phyloP scores from a whole-genome alignment of 495 filamentous ascomycete genomes.

The Annulohypoxylon stygium region DNA sequence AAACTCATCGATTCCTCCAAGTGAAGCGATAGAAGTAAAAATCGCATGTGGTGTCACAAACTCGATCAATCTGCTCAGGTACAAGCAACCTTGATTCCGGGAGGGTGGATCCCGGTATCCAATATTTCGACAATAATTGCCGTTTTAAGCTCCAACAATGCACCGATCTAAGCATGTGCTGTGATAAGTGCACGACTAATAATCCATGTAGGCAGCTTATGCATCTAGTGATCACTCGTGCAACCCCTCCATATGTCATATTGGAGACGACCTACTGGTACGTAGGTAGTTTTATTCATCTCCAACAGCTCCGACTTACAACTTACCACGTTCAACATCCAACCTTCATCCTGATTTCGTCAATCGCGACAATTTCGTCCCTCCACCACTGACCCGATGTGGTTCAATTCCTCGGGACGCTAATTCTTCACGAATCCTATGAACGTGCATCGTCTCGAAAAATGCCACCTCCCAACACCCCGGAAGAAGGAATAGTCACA shows the following conservation, averaged over 20 bases:
- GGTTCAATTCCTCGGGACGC: constrained; percentile 11
- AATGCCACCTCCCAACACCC: constrained; percentile 55
- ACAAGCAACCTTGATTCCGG: constrained; percentile 19
- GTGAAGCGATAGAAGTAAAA: not conserved
- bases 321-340: not conserved
- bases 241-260: constrained; percentile 26
- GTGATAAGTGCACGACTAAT: not conserved
- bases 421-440: constrained; percentile 23
- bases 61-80: constrained; percentile 7
- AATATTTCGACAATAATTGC: constrained; percentile 10
- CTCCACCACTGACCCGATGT: constrained; percentile 17
- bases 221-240: not conserved
- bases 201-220: not conserved
- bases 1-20: not conserved
- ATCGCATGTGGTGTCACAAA: not conserved
- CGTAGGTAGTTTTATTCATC: not conserved
- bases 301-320: constrained; percentile 6
- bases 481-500: constrained; percentile 50
- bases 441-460: constrained; percentile 14
- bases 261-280: not conserved
- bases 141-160: not conserved
- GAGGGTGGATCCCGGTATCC: constrained; percentile 1
- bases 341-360: not conserved
- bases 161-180: not conserved
- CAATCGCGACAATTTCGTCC: constrained; percentile 8